These are phyloP conservation scores for Mucor circinelloides DNA, from an alignment of 371 early-diverging fungal species.

Conservation along the genomic window DNA sequence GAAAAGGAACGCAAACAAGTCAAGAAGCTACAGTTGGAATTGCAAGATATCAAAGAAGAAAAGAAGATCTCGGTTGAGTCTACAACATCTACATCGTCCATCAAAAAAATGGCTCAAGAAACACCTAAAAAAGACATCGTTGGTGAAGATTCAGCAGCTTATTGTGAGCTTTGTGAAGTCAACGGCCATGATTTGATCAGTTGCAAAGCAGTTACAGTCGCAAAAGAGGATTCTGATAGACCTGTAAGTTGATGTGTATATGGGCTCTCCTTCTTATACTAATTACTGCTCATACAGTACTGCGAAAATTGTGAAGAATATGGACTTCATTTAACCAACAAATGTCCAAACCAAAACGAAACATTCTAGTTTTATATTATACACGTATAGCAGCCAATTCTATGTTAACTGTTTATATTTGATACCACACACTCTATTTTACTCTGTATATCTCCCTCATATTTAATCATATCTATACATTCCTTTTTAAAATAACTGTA, in stretches of 20 bases:
- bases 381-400: neutral
- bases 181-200: slow-evolving; percentile 69
- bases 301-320: slow-evolving; percentile 75
- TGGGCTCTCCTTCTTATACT: neutral
- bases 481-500: neutral
- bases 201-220: slow-evolving; percentile 38
- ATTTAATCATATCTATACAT: neutral
- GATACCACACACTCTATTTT: neutral
- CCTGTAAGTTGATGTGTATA: slow-evolving; percentile 11
- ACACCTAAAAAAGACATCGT: neutral
- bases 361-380: slow-evolving; percentile 43
- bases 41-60: slow-evolving; percentile 50
- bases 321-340: slow-evolving; percentile 63
- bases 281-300: slow-evolving; percentile 39
- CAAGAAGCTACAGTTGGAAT: slow-evolving; percentile 52
- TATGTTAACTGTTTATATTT: slow-evolving; percentile 10
- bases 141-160: slow-evolving; percentile 24
- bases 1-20: slow-evolving; percentile 57
- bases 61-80: slow-evolving; percentile 3
- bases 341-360: slow-evolving; percentile 70
- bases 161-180: slow-evolving; percentile 73
- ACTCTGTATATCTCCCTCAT: neutral
- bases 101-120: slow-evolving; percentile 8
- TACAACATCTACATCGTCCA: neutral
- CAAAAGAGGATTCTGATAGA: slow-evolving; percentile 9